Evolutionary conservation across 257 asterid species (phyloP), one percentile per base, ranked within the genome.

Genomic region (Fraxinus anomala): DNA sequence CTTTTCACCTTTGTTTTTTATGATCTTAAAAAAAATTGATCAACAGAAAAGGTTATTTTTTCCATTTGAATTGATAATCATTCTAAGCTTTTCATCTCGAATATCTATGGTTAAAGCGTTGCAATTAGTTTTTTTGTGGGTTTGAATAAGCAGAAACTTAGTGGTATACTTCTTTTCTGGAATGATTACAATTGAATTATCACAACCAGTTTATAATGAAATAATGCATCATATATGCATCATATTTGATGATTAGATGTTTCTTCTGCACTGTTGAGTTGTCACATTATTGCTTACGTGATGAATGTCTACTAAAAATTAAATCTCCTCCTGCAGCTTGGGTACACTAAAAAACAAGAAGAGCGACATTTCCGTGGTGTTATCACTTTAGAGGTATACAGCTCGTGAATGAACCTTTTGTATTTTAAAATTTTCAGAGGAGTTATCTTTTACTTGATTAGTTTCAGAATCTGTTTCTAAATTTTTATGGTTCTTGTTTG

Each of bases 291-390:
- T 49, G 28, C 71, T 28, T 69, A 75, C 75, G 8, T 75, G 79
- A 72, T 54, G 68, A 47, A 31, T 47, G 40, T 72, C 56, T n/a
- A 73, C 74, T 36, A 79, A 36, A 17, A 78, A 16, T 67, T 77
- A 44, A 49, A 83, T 36, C 71, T 72, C n/a, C 5, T 71, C 70
- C 54, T 90, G 82, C 93, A 95, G 99, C 97, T 95, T 81, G 99
- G 99, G 47, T 95, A 95, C 87, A 95, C 99, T 51, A 93, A 95
- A 85, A 93, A 92, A 72, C 98, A 91, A 87, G 99, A 95, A 85
- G 99, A 95, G 83, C 88, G 91, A 1, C 97, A 90, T 85, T 95
- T 93, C 77, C 99, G 97, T 79, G 99, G 99, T 76, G 97, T 91
- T 72, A 88, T 95, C 73, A 91, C 91, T 61, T 88, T 95, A 87